These are phyloP conservation scores for Scheffersomyces stipitis DNA, from an alignment of 805 yeast genomes.

Conservation along the genomic window DNA sequence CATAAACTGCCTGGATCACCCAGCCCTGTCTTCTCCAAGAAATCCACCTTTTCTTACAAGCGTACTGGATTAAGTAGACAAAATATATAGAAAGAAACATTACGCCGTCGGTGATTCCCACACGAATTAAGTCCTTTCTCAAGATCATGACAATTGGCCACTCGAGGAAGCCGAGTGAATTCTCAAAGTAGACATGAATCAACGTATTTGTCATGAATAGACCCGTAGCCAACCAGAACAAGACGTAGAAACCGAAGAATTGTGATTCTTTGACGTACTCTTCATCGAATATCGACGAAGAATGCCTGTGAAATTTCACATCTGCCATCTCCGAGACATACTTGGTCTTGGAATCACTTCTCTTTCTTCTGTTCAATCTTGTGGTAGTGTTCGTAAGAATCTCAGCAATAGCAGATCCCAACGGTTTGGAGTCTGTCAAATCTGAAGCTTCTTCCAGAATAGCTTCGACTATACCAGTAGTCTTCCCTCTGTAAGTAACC, in stretches of 20 bases:
- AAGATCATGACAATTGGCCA: conserved; percentile 60
- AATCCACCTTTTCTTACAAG: conserved; percentile 45
- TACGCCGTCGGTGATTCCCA: conserved; percentile 69
- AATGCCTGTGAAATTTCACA: conserved; percentile 40
- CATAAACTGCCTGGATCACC: conserved; percentile 56
- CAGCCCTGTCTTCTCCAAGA: conserved; percentile 69
- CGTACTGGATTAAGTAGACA: conserved; percentile 57
- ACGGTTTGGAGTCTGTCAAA: neutral
- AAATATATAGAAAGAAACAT: conserved; percentile 74
- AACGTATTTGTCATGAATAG: conserved; percentile 53
- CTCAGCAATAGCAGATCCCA: neutral
- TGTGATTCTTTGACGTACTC: conserved; percentile 42
- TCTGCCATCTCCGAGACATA: conserved; percentile 57
- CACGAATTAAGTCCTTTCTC: conserved; percentile 57
- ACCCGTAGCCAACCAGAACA: conserved; percentile 72
- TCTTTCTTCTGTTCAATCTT: conserved; percentile 2
- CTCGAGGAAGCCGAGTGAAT: conserved; percentile 43
- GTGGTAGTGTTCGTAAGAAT: neutral
- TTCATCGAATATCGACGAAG: conserved; percentile 55
- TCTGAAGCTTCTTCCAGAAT: neutral
- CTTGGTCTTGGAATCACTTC: conserved; percentile 28
- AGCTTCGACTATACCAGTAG: neutral
- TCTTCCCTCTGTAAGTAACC: neutral
- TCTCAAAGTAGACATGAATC: conserved; percentile 49
- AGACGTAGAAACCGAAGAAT: conserved; percentile 79